Evolutionary conservation across 2,329 filamentous ascomycete genomes (phyloP).

Genomic region (Tympanopsis confertula): DNA sequence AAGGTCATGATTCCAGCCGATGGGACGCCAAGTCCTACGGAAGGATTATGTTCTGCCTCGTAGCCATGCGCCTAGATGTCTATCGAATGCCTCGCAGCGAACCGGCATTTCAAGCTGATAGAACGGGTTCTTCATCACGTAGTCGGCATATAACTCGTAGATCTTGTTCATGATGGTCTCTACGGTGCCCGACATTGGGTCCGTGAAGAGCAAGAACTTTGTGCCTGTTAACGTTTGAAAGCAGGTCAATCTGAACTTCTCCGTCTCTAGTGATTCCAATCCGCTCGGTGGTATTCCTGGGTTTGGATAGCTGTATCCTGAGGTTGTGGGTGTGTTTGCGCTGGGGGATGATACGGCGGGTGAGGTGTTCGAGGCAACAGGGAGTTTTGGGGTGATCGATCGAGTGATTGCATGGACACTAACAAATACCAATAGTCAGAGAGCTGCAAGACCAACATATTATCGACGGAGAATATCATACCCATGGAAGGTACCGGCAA

Average conservation of each 20-base stretch:
- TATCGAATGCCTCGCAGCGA: slow-evolving; percentile 87
- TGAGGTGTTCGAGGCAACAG: slow-evolving; percentile 2
- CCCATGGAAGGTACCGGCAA: slow-evolving; percentile 96
- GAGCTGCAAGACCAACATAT: too few species aligned
- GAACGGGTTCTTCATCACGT: slow-evolving; percentile 99
- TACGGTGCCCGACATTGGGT: slow-evolving; percentile 74
- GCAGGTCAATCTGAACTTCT: slow-evolving; percentile 90
- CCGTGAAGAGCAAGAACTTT: slow-evolving; percentile 93
- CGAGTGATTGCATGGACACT: slow-evolving; percentile 60
- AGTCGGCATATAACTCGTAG: slow-evolving; percentile 92
- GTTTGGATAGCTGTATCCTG: slow-evolving; percentile 17
- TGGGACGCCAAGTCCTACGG: background rate
- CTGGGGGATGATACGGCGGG: slow-evolving; percentile 4
- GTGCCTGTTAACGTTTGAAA: slow-evolving; percentile 89
- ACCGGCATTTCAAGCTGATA: slow-evolving; percentile 97
- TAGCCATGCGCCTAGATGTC: slow-evolving; percentile 71
- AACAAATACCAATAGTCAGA: too few species aligned
- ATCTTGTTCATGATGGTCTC: slow-evolving; percentile 74
- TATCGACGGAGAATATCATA: slow-evolving; percentile 29
- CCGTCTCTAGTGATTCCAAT: slow-evolving; percentile 83
- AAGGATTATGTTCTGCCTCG: slow-evolving; percentile 47
- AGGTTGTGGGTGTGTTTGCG: slow-evolving; percentile 5
- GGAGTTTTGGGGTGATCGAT: slow-evolving; percentile 35
- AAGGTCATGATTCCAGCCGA: background rate
- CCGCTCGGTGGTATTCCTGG: slow-evolving; percentile 61